phyloP scores from a whole-genome alignment of 176 grass and related monocot genomes.

The Eragrostis curvula region DNA sequence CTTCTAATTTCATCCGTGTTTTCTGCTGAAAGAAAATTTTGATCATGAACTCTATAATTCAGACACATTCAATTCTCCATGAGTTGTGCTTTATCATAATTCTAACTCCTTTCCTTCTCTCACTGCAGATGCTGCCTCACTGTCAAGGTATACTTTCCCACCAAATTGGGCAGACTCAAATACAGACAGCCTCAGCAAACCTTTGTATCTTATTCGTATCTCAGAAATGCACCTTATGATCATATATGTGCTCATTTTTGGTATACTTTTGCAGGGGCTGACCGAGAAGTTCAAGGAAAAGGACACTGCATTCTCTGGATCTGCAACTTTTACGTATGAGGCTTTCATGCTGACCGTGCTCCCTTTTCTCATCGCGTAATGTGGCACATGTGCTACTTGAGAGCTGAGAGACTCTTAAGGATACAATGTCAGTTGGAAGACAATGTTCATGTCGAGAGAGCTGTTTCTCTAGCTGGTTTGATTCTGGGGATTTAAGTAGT shows the following conservation, averaged over 20 bases:
- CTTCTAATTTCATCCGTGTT: neutral
- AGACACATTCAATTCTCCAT: neutral
- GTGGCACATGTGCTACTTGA: neutral
- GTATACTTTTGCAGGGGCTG: constrained; percentile 65
- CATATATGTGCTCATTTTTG: neutral
- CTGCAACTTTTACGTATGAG: constrained; percentile 86
- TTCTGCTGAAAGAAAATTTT: neutral
- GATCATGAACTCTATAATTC: neutral
- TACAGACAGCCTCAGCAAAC: neutral
- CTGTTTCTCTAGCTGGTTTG: neutral
- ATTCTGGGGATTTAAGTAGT: neutral
- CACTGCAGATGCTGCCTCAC: constrained; percentile 89
- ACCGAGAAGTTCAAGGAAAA: constrained; percentile 99
- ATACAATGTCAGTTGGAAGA: neutral
- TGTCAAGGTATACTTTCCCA: constrained; percentile 77
- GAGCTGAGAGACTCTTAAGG: neutral
- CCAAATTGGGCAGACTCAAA: neutral
- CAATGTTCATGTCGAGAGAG: neutral
- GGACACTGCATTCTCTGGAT: constrained; percentile 69
- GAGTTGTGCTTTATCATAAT: neutral
- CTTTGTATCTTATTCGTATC: neutral
- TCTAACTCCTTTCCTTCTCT: constrained; percentile 2
- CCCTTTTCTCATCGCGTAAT: constrained; percentile 81
- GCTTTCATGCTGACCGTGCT: constrained; percentile 88
- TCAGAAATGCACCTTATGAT: neutral